A percentile compares a stretch with the other conserved stretches of the same genome.
phyloP scores from a whole-genome alignment of 225 moss, liverwort and hornwort genomes.

The Climacium dendroides region DNA sequence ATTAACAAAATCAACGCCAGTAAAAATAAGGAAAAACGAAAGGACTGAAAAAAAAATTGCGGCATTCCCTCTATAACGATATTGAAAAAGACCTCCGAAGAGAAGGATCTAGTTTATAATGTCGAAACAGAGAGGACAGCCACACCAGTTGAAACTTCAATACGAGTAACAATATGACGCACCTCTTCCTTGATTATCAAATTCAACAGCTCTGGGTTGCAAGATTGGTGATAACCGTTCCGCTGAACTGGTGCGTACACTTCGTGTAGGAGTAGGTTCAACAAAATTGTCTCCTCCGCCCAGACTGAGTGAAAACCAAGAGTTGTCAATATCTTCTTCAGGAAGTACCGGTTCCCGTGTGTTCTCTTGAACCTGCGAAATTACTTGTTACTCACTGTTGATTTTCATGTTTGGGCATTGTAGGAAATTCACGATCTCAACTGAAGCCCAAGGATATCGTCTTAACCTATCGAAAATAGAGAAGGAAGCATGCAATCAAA shows the following conservation, averaged over 20 bases:
- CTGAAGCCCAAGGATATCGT: background rate
- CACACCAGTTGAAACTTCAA: background rate
- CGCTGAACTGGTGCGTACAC: conserved; percentile 24
- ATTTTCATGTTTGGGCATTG: background rate
- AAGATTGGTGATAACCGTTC: conserved; percentile 32
- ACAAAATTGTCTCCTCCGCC: conserved; percentile 49
- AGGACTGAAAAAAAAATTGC: background rate
- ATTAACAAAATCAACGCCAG: conserved; percentile 31
- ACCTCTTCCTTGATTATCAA: conserved; percentile 52
- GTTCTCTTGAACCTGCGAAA: conserved; percentile 55
- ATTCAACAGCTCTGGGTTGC: conserved; percentile 45
- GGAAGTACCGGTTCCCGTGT: conserved; percentile 48
- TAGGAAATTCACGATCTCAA: background rate
- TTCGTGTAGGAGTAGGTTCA: conserved; percentile 22
- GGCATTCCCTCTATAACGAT: background rate
- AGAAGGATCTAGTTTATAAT: background rate
- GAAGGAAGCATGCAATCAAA: background rate
- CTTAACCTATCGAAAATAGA: background rate
- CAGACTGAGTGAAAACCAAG: conserved; percentile 88
- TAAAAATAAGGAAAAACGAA: background rate
- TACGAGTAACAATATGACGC: background rate
- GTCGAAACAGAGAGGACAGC: background rate
- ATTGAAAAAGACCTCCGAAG: background rate
- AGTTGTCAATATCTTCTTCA: conserved; percentile 61
- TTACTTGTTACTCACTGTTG: background rate